Conservation (phyloP, 2,329 filamentous ascomycete genomes). For the Fusarium proliferatum region DNA sequence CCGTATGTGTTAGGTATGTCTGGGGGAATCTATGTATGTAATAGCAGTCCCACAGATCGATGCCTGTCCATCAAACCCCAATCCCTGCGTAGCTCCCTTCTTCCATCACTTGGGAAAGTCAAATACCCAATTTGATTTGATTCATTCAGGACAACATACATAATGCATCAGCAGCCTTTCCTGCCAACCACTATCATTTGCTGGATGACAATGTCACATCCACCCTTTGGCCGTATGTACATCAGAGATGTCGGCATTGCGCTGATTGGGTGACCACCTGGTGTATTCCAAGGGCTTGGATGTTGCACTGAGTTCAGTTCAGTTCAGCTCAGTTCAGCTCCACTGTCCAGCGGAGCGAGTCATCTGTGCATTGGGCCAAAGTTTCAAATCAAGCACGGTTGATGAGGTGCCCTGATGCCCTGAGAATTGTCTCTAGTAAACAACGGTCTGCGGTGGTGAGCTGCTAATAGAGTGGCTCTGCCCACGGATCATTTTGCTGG, state of each 20-base stretch:
- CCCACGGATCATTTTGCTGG: background rate
- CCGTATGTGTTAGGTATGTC: background rate
- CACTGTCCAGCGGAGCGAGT: background rate
- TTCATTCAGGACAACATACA: slow-evolving; percentile 13
- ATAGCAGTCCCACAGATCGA: slow-evolving; percentile 15
- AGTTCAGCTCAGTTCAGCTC: slow-evolving; percentile 11
- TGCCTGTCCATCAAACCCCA: slow-evolving; percentile 15
- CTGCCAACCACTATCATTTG: background rate
- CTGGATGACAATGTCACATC: slow-evolving; percentile 7
- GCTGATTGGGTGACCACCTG: slow-evolving; percentile 22
- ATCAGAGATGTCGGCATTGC: slow-evolving; percentile 16
- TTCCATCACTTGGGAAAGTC: background rate
- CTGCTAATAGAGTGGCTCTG: slow-evolving; percentile 13
- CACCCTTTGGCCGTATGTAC: background rate
- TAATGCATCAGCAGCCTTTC: background rate
- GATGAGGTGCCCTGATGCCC: slow-evolving; percentile 9
- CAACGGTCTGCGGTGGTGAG: slow-evolving; percentile 1
- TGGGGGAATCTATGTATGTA: slow-evolving; percentile 1
- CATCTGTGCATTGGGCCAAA: slow-evolving; percentile 1
- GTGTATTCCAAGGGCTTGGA: slow-evolving; percentile 4
- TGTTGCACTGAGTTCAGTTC: slow-evolving; percentile 15
- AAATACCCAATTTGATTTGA: slow-evolving; percentile 10
- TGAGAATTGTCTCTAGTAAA: slow-evolving; percentile 11
- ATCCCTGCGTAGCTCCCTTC: slow-evolving; percentile 17
- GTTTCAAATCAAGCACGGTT: slow-evolving; percentile 29